Evolutionary conservation across 169 alveolate genomes (phyloP), one percentile per base, ranked within the genome.

Genomic region (Plasmodium inui): DNA sequence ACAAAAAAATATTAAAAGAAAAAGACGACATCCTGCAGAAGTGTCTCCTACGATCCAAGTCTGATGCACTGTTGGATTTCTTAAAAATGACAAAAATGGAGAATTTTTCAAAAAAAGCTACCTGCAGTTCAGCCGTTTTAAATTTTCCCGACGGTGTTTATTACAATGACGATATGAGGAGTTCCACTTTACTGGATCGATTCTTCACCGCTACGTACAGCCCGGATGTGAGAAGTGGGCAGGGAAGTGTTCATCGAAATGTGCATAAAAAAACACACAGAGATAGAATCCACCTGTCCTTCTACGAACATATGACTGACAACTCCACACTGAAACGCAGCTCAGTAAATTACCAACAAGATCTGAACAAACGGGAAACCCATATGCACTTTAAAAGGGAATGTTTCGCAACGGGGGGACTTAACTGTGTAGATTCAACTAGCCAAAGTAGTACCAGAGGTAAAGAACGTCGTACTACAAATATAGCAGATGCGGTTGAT

Each of bases 51-150:
- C 79, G 94, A 67, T 89, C 94, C 17, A 89, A 89, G 50, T 89
- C 94, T 17, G 94, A 89, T 89, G 41, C 94, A 14, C 39, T 89
- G 17, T 22, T 89, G 14, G 94, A 89, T 44, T 89, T 89, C 79
- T 89, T 89, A 79, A 89, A 89, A 37, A 57, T 22, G 34, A 79
- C 46, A 4, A 61, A 34, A 79, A 61, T 89, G 50, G 71, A 89
- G 17, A 50, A 79, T 39, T 79, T 39, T 61, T 76, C 89, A 10
- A 88, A 55, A 10, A 88, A 67, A 26, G 41, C 76, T 67, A 67
- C 41, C n/a, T 67, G 41, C 37, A 67, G 19, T 67, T 26, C 41
- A 8, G 37, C 76, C 3, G 37, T 67, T 67, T n/a, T 57, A 2
- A 79, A 78, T 79, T 34, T 89, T 1, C 26, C 84, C 0, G 80